Base-by-base conservation (phyloP, 352 stramenopile genomes). In the Saprolegnia diclina region DNA sequence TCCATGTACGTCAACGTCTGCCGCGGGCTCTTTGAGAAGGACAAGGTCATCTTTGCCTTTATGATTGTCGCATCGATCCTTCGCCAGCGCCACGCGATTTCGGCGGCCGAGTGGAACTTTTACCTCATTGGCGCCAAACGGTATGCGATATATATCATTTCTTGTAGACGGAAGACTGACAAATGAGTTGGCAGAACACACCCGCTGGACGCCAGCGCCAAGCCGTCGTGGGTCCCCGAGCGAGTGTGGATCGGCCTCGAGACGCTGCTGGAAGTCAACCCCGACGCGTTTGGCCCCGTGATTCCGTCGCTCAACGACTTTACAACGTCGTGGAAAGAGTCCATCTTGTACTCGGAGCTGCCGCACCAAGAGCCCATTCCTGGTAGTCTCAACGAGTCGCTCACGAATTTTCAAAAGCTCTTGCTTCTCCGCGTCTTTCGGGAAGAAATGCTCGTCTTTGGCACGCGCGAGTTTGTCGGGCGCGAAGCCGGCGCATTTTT, bases 1-100 rank as follows among this genome's bases (percentile, higher is more conserved):
- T 96, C 84, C 48, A 96, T 98, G 79, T 98, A 96, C 64, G 85
- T 95, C 5, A 98, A 98, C 77, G 81, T 98, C 0, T 98, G 94
- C 70, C 84, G 92, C 1, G 94, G 94, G 0, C 73, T 98, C 1
- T 98, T 98, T 69, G 94, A 98, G 73, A 95, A 95, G 57, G 89
- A 98, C 77, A 98, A 98, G 74, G 85, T 98, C 52, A 81, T 98
- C 21, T 98, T 96, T 74, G 87, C 92, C 13, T 96, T 98, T 71
- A 95, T 97, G 77, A 97, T 98, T 45, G 89, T 85, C 3, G 77
- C 87, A 21, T 92, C 88, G 37, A 97, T 98, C 65, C 54, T 93
- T 4, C 71, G 94, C 0, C 88, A 96, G 61, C 75, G 76, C 21
- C 83, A 82, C 37, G 74, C 76, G 0, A 94, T 97, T 65, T 81